These are phyloP conservation scores for Phytophthora hibernalis DNA, from an alignment of 352 stramenopile species.

Conservation along the genomic window DNA sequence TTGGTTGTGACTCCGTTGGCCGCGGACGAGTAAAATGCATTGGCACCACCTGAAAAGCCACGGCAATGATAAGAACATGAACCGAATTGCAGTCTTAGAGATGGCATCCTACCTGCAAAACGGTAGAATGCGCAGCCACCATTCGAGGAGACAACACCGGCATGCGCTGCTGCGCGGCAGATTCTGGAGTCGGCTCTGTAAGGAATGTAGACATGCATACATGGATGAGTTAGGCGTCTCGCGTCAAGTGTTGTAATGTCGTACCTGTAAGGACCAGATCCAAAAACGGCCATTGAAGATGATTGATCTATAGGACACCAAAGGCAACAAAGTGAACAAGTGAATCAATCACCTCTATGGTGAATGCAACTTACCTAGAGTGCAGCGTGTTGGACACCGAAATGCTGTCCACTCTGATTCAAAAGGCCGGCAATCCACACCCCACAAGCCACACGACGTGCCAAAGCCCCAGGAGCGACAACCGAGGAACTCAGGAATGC, in stretches of 20 bases:
- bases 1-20: slow-evolving; percentile 59
- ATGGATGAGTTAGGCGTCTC: neutral
- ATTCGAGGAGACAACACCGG: slow-evolving; percentile 70
- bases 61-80: neutral
- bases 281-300: slow-evolving; percentile 67
- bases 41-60: slow-evolving; percentile 41
- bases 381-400: slow-evolving; percentile 73
- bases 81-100: neutral
- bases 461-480: slow-evolving; percentile 76
- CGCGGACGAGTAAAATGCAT: slow-evolving; percentile 53
- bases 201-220: neutral
- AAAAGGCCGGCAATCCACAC: slow-evolving; percentile 68
- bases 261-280: slow-evolving; percentile 70
- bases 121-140: slow-evolving; percentile 75
- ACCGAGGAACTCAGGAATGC: slow-evolving; percentile 60
- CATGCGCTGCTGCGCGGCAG: slow-evolving; percentile 80
- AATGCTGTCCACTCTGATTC: slow-evolving; percentile 68
- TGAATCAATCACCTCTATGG: neutral
- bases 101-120: slow-evolving; percentile 48
- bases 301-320: slow-evolving; percentile 59
- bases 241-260: neutral
- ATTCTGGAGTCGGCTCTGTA: slow-evolving; percentile 79
- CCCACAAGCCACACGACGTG: slow-evolving; percentile 66
- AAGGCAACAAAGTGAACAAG: slow-evolving; percentile 4
- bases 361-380: slow-evolving; percentile 48